Conservation (phyloP, 805 yeast species). For the Candida ficus region DNA sequence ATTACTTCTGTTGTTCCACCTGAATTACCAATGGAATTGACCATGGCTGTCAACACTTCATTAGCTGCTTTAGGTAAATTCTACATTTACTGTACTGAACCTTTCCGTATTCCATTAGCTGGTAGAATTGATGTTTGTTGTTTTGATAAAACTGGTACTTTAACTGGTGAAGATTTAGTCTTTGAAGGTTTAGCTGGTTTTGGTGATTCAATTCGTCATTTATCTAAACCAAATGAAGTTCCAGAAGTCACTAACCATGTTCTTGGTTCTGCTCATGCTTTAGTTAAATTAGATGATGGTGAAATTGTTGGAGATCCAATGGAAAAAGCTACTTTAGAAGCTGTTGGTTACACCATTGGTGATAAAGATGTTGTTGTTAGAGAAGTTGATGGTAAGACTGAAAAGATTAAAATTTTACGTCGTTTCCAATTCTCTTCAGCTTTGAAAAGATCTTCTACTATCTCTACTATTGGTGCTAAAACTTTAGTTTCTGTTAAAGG, state of each 20-base stretch:
- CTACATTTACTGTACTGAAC: slow-evolving; percentile 95
- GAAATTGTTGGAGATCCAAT: slow-evolving; percentile 98
- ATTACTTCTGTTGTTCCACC: slow-evolving; percentile 98
- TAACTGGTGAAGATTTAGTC: slow-evolving; percentile 93
- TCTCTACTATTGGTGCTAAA: slow-evolving; percentile 54
- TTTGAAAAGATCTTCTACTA: slow-evolving; percentile 88
- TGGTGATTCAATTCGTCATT: slow-evolving; percentile 44
- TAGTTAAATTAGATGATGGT: slow-evolving; percentile 91
- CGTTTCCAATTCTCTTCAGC: slow-evolving; percentile 97
- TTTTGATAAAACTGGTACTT: slow-evolving; percentile 96
- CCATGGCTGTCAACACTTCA: slow-evolving; percentile 95
- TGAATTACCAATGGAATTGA: slow-evolving; percentile 97
- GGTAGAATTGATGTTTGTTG: slow-evolving; percentile 98
- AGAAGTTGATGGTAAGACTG: slow-evolving; percentile 27
- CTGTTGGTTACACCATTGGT: slow-evolving; percentile 81
- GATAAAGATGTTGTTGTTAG: slow-evolving; percentile 66
- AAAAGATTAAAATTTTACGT: slow-evolving; percentile 69
- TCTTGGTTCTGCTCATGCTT: slow-evolving; percentile 93
- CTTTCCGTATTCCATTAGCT: slow-evolving; percentile 95
- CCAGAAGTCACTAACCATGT: slow-evolving; percentile 66
- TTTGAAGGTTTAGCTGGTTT: slow-evolving; percentile 96
- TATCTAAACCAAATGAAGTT: slow-evolving; percentile 52
- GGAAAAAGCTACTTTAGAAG: slow-evolving; percentile 94
- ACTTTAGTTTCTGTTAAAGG: slow-evolving; percentile 87
- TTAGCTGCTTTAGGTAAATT: slow-evolving; percentile 81